phyloP scores from a whole-genome alignment of 2,329 filamentous ascomycete genomes.

The Apiospora arundinis region DNA sequence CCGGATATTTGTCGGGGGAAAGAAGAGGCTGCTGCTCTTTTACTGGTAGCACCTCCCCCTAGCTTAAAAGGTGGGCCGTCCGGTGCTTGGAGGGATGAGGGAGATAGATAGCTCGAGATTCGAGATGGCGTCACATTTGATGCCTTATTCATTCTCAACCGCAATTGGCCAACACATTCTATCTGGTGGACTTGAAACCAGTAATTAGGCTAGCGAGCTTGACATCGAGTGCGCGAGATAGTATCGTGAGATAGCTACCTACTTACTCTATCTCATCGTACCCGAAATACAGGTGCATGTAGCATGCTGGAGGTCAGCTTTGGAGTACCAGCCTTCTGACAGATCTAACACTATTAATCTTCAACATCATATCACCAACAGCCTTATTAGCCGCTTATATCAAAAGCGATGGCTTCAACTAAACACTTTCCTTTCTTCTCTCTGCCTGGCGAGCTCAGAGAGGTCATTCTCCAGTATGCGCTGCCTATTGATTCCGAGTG shows the following conservation, averaged over 20 bases:
- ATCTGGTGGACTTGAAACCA: not conserved
- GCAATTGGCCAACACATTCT: not conserved
- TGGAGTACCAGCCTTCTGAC: not conserved
- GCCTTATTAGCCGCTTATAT: not conserved
- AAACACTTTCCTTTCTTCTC: conserved; percentile 39
- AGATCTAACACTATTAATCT: not conserved
- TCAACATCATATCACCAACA: not conserved
- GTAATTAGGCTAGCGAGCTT: not conserved
- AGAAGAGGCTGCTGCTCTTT: not conserved
- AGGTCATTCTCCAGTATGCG: conserved; percentile 34
- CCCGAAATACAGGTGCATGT: not conserved
- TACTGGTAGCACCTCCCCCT: not conserved
- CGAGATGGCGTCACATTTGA: not conserved
- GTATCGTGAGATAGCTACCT: not conserved
- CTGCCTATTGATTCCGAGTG: conserved; percentile 32
- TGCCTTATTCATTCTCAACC: not conserved
- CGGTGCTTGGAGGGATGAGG: not conserved
- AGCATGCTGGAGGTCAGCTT: not conserved
- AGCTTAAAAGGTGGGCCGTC: conserved; percentile 1
- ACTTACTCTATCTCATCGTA: not conserved
- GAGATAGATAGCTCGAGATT: not conserved
- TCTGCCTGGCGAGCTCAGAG: conserved; percentile 38
- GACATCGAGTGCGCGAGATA: no score
- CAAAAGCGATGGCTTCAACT: conserved; percentile 4
- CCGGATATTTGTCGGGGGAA: conserved; percentile 8